Evolutionary conservation across 2,329 filamentous ascomycete species (phyloP), one percentile per base, ranked within the genome.

Genomic region (Leptosphaerulina australis): DNA sequence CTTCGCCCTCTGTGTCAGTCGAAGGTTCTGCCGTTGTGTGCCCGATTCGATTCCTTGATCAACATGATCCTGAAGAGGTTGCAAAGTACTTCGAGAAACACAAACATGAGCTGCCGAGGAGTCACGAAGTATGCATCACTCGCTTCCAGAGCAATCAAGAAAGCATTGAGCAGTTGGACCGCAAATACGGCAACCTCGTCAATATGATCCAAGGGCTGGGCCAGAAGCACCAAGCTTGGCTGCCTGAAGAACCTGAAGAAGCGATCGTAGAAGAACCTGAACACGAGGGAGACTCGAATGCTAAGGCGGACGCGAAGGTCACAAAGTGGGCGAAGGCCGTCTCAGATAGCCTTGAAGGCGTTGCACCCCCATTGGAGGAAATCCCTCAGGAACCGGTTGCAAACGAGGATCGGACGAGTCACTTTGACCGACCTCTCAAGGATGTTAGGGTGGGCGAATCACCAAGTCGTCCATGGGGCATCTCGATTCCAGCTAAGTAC

Each of bases 201-300:
- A 95, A 85, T 74, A 97, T 97, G 93, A 95, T 97, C 54, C 88
- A 94, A 70, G 91, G 91, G 7, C 79, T 97, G 29, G 90, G 91
- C 38, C 83, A 87, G 58, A 90, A 95, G 62, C 93, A 97, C 69
- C 88, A 94, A 68, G 87, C 90, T 5, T 91, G 94, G 84, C 78
- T 97, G 21, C 89, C 89, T 1, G 79, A 82, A 29, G 76, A 78
- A 44, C 73, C 75, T 6, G 74, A 73, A 11, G 74, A 76, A 11
- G 76, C 78, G 4, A 79, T 70, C 17, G 69, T 81, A 38, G 81
- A 82, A 56, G 69, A 66, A 10, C 66, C 67, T 6, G 76, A 79
- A 5, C 77, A 64, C 9, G 67, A 79, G 38, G 78, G 80, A 47
- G 77, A 80, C 17, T 67, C 59, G 21, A 66, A 64, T 43, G 67